Evolutionary conservation across 495 filamentous ascomycete species (phyloP).

Genomic region (Podospora fimiseda): DNA sequence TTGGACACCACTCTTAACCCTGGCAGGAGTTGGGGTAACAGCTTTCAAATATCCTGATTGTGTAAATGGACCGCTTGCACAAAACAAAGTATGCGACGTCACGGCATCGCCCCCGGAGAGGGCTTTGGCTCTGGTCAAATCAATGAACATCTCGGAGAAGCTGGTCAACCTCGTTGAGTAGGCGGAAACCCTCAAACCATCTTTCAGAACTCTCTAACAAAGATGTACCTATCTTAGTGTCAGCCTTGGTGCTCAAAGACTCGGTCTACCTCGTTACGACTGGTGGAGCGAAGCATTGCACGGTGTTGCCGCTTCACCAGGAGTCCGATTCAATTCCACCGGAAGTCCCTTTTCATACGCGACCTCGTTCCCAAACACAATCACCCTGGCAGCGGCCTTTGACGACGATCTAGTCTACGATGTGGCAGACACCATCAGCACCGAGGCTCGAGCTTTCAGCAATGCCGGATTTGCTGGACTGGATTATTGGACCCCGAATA

Average conservation of each 20-base stretch:
- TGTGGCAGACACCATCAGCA: conserved; percentile 45
- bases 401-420: conserved; percentile 41
- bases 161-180: conserved; percentile 2
- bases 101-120: not conserved
- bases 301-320: conserved; percentile 34
- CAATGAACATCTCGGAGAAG: conserved; percentile 1
- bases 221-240: not conserved
- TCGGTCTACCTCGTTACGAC: conserved; percentile 27
- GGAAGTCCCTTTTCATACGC: conserved; percentile 35
- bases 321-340: conserved; percentile 3
- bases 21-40: not conserved
- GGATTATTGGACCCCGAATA: conserved; percentile 62
- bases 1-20: not conserved
- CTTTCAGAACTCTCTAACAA: not conserved
- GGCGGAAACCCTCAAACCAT: not conserved
- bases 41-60: conserved; percentile 1
- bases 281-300: conserved; percentile 52
- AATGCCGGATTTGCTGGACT: conserved; percentile 54
- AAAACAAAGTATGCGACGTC: not conserved
- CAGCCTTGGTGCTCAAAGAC: conserved; percentile 2
- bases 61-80: not conserved
- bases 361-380: conserved; percentile 43
- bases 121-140: not conserved
- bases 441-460: conserved; percentile 59
- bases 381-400: conserved; percentile 40